Base-by-base conservation (phyloP, 768 basidiomycete species). In the Mycena crocata region DNA sequence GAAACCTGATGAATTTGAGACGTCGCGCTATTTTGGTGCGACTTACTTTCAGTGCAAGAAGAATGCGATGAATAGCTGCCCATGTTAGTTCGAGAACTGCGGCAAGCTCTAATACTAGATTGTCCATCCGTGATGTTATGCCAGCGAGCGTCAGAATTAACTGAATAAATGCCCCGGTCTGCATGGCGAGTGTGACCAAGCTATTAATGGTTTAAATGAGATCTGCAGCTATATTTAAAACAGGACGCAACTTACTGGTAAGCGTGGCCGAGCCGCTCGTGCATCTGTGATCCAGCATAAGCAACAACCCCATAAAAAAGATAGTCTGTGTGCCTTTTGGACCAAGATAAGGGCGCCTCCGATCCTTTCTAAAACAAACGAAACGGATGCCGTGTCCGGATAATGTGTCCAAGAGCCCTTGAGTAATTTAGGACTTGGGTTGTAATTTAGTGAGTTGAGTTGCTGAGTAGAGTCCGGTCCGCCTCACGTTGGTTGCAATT, bases 91-190 rank as follows among this genome's bases (percentile, higher is more conserved):
- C 71, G 6, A 87, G 70, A 42, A 76, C 76, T 12, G 84, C 81
- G 2, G 74, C 70, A 2, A 90, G 66, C 66, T 89, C 87, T 39
- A 75, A 71, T 26, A 83, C 73, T 32, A 91, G 72, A 5, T 75
- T 72, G 28, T 78, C 79, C 73, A 92, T 76, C 62, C 93, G 84
- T 3, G 90, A 90, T 46, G 85, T 78, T 40, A 92, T 84, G 15
- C 88, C 91, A 26, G 83, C 80, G 44, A 94, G 81, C 6, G 87
- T 79, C 49, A 95, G 73, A n/a, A 90, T 77, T 19, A 92, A 74
- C 66, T 91, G 90, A 15, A 91, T 80, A 72, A 95, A 95, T 21
- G 92, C 89, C 21, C 90, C 92, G 1, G 87, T 85, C 73, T 90
- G 91, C 83, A 94, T 86, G 35, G 86, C 85, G 28, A 89, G 80